A percentile compares a stretch with the other conserved stretches of the same genome.
Conservation (phyloP, 768 basidiomycete genomes). For the Favolaschia claudopus region DNA sequence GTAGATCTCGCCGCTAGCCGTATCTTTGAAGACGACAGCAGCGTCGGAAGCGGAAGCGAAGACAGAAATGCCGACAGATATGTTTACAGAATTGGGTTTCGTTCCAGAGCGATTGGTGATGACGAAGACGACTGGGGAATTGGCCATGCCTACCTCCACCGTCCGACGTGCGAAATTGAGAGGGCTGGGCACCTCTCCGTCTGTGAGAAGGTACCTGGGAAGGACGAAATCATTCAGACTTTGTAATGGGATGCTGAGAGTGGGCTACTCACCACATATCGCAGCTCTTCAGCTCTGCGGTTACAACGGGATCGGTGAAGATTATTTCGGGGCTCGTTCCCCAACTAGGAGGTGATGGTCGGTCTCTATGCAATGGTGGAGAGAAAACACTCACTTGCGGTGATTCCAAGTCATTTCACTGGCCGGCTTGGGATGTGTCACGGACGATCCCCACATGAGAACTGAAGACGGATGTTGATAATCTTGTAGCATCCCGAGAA, state of each 20-base stretch:
- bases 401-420: slow-evolving; percentile 2
- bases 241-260: too few relatives aligned
- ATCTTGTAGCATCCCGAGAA: slow-evolving; percentile 8
- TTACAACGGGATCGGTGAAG: slow-evolving; percentile 6
- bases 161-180: slow-evolving; percentile 20
- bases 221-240: too few relatives aligned
- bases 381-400: slow-evolving; percentile 14
- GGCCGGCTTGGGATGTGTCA: background rate
- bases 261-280: too few relatives aligned
- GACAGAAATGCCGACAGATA: slow-evolving; percentile 23
- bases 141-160: slow-evolving; percentile 26
- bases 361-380: background rate
- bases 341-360: slow-evolving; percentile 6
- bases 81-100: slow-evolving; percentile 5
- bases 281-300: slow-evolving; percentile 20
- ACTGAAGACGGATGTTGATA: slow-evolving; percentile 14
- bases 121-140: slow-evolving; percentile 24
- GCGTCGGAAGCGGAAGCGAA: slow-evolving; percentile 25
- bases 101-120: slow-evolving; percentile 13
- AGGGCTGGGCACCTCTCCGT: slow-evolving; percentile 19
- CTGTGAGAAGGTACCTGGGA: slow-evolving; percentile 23
- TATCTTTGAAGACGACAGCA: slow-evolving; percentile 22
- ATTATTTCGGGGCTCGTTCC: slow-evolving; percentile 19
- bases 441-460: slow-evolving; percentile 20
- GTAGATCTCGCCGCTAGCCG: slow-evolving; percentile 7